phyloP scores from a whole-genome alignment of 2,329 filamentous ascomycete genomes.

The Aureobasidium musti region DNA sequence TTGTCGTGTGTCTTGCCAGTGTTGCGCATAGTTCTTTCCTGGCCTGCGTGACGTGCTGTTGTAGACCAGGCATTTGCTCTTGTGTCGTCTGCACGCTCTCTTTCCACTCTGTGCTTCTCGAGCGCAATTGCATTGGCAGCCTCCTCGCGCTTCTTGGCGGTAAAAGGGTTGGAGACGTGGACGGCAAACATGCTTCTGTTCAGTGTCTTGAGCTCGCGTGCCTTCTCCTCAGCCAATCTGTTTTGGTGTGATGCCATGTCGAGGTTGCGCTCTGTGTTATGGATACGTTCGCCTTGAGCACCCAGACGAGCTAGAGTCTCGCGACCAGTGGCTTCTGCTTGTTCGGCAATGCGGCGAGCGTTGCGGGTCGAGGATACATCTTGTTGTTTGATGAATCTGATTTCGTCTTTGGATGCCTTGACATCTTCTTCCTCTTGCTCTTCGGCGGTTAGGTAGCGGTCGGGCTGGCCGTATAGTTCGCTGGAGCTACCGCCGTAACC shows the following conservation, averaged over 20 bases:
- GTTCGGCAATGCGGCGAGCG: conserved; percentile 65
- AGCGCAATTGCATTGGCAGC: conserved; percentile 69
- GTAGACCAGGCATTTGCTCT: conserved; percentile 55
- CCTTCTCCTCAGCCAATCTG: conserved; percentile 73
- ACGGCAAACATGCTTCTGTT: conserved; percentile 87
- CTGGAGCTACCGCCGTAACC: conserved; percentile 35
- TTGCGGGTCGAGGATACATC: conserved; percentile 73
- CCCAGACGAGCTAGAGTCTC: conserved; percentile 72
- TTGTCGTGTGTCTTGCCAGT: conserved; percentile 55
- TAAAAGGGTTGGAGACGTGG: conserved; percentile 57
- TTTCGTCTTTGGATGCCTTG: conserved; percentile 70
- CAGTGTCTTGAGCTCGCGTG: conserved; percentile 77
- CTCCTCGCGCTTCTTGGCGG: conserved; percentile 59
- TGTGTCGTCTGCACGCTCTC: conserved; percentile 59
- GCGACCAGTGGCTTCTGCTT: conserved; percentile 70
- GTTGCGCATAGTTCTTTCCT: conserved; percentile 54
- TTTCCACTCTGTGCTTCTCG: conserved; percentile 62
- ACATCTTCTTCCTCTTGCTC: conserved; percentile 73
- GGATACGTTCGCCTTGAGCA: conserved; percentile 75
- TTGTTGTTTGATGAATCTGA: conserved; percentile 73
- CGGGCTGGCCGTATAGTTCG: conserved; percentile 58
- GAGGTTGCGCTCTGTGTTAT: conserved; percentile 80
- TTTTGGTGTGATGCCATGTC: conserved; percentile 74
- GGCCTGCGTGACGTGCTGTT: conserved; percentile 64
- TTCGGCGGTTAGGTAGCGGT: conserved; percentile 80